A percentile compares a stretch with the other conserved stretches of the same genome.
Conservation (phyloP, 2,329 filamentous ascomycete species). For the Colletotrichum sp. region DNA sequence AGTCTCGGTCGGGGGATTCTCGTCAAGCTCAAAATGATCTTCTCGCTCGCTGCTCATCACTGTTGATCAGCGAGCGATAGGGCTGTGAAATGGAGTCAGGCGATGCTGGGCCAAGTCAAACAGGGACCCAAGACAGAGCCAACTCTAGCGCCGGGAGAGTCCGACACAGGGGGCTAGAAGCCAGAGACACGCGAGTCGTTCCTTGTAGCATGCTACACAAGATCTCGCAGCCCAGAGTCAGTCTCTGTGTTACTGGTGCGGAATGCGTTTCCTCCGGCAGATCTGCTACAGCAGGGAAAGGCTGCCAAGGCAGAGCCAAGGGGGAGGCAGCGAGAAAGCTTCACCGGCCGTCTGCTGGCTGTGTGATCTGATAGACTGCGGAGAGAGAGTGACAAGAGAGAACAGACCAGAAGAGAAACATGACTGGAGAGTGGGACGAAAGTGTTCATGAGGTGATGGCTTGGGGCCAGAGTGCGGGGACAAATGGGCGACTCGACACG, state of each 20-base stretch:
- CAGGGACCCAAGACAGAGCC: neutral
- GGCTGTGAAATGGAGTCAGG: neutral
- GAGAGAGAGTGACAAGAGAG: neutral
- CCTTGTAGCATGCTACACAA: neutral
- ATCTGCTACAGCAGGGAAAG: conserved; percentile 10
- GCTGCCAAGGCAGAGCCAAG: conserved; percentile 3
- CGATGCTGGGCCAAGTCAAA: neutral
- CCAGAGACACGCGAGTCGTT: neutral
- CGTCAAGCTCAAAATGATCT: neutral
- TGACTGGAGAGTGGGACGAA: neutral
- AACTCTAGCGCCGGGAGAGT: neutral
- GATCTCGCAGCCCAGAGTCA: neutral
- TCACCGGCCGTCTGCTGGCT: neutral
- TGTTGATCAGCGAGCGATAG: neutral
- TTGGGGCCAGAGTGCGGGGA: neutral
- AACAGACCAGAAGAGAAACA: neutral
- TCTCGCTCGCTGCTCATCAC: neutral
- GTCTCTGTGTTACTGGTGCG: neutral
- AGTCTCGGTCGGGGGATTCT: neutral
- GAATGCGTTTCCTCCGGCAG: conserved; percentile 2
- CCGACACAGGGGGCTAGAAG: neutral
- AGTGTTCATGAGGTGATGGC: neutral
- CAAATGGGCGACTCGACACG: neutral
- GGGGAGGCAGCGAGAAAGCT: conserved; percentile 2
- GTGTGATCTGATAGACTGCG: neutral